Conservation (phyloP, 495 filamentous ascomycete species). For the Sordaria brevicollis region DNA sequence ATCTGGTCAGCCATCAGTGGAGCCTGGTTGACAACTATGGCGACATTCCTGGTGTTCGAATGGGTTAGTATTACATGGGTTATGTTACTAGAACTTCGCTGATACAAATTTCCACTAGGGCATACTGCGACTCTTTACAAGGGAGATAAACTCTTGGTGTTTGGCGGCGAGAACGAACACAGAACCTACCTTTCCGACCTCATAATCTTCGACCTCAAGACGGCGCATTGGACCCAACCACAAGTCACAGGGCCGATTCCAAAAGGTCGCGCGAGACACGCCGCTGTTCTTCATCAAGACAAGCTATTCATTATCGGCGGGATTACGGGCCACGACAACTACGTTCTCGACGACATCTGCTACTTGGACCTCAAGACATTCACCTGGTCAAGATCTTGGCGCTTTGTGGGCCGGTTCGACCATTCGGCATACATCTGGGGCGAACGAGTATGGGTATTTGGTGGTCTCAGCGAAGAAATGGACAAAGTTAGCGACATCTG, state of each 20-base stretch:
- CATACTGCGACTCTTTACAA: conserved; percentile 94
- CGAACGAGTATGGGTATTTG: conserved; percentile 93
- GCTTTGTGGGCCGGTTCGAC: conserved; percentile 86
- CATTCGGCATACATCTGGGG: conserved; percentile 85
- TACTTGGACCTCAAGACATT: conserved; percentile 95
- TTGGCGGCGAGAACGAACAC: conserved; percentile 96
- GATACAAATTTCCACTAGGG: conserved; percentile 38
- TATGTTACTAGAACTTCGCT: not conserved
- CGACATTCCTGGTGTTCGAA: conserved; percentile 93
- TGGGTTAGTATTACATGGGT: conserved; percentile 54
- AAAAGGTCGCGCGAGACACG: conserved; percentile 83
- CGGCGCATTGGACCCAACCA: conserved; percentile 88
- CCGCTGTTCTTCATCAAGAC: conserved; percentile 88
- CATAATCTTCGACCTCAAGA: conserved; percentile 89
- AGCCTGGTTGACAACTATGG: conserved; percentile 96
- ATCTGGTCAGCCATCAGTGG: conserved; percentile 82
- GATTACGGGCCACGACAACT: conserved; percentile 75
- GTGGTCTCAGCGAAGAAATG: conserved; percentile 88
- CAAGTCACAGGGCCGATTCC: conserved; percentile 73
- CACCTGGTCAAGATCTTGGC: conserved; percentile 96
- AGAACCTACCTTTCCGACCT: conserved; percentile 90
- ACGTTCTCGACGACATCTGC: conserved; percentile 87
- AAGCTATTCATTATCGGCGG: conserved; percentile 92
- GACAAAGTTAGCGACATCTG: conserved; percentile 90
- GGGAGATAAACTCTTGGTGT: conserved; percentile 87